phyloP scores from a whole-genome alignment of 1,284 basidiomycete species.

The Mycosarcoma mackinlayi region DNA sequence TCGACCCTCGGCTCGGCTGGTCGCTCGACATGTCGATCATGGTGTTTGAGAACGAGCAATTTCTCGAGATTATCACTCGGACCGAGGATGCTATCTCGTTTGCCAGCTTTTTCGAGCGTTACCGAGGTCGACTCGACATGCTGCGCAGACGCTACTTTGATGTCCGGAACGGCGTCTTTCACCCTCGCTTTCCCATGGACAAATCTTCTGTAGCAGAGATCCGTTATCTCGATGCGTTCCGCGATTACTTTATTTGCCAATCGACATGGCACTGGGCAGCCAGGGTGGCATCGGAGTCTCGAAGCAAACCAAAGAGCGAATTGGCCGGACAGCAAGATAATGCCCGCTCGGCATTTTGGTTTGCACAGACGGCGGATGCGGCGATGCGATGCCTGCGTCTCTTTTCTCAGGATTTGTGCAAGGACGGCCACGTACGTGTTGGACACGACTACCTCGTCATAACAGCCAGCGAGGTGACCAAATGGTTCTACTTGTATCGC shows the following conservation, averaged over 20 bases:
- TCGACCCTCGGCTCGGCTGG: slow-evolving; percentile 46
- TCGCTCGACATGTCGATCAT: slow-evolving; percentile 37
- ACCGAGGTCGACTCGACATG: slow-evolving; percentile 22
- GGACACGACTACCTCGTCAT: slow-evolving; percentile 51
- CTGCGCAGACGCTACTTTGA: slow-evolving; percentile 40
- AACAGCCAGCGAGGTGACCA: slow-evolving; percentile 38
- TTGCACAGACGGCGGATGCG: slow-evolving; percentile 32
- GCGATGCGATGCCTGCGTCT: slow-evolving; percentile 36
- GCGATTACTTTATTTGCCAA: slow-evolving; percentile 45
- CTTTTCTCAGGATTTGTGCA: slow-evolving; percentile 35
- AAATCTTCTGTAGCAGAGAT: slow-evolving; percentile 42
- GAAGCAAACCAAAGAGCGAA: background rate
- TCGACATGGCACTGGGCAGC: slow-evolving; percentile 50
- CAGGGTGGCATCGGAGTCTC: slow-evolving; percentile 16
- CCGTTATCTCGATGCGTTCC: slow-evolving; percentile 37
- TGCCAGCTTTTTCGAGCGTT: slow-evolving; percentile 39
- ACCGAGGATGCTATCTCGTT: slow-evolving; percentile 35
- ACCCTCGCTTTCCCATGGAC: slow-evolving; percentile 42
- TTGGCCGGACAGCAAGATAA: slow-evolving; percentile 23
- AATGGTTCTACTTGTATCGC: slow-evolving; percentile 47
- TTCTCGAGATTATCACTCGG: slow-evolving; percentile 31
- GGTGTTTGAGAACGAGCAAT: slow-evolving; percentile 29
- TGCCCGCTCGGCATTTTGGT: slow-evolving; percentile 38
- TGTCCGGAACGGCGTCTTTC: slow-evolving; percentile 25
- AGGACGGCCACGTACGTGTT: slow-evolving; percentile 41